phyloP scores from a whole-genome alignment of 805 yeast species.

The Lipomyces sp. region DNA sequence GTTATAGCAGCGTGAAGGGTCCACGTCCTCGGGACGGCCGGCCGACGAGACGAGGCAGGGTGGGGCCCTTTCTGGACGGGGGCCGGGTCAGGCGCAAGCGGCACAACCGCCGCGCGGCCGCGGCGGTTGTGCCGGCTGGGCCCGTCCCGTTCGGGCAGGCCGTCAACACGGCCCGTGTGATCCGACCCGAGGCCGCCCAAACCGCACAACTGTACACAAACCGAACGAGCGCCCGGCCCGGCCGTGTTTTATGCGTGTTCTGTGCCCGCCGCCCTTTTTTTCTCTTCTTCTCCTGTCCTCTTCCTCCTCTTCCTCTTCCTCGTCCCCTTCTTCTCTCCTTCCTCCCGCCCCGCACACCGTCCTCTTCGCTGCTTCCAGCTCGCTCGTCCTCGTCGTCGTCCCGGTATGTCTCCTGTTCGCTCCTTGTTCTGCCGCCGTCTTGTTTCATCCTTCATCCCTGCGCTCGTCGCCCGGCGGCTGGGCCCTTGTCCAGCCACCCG shows the following conservation, averaged over 20 bases:
- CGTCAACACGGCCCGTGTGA: not conserved
- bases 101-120: not conserved
- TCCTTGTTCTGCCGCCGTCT: not conserved
- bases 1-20: too few species aligned
- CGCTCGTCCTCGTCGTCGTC: not conserved
- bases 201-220: not conserved
- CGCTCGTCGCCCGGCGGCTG: not conserved
- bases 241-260: not conserved
- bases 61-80: too few species aligned
- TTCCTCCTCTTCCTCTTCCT: slow-evolving; percentile 1
- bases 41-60: too few species aligned
- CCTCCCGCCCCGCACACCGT: not conserved
- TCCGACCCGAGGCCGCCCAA: slow-evolving; percentile 1
- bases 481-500: not conserved
- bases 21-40: too few species aligned
- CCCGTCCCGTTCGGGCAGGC: not conserved
- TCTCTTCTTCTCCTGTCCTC: slow-evolving; percentile 6
- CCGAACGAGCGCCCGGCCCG: not conserved
- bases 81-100: too few species aligned
- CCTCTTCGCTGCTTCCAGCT: not conserved
- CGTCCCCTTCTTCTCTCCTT: not conserved
- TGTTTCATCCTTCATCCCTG: not conserved
- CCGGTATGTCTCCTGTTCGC: not conserved
- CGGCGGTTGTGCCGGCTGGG: not conserved
- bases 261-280: slow-evolving; percentile 1